Conservation (phyloP, 2,329 filamentous ascomycete genomes). For the Botryotinia calthae region DNA sequence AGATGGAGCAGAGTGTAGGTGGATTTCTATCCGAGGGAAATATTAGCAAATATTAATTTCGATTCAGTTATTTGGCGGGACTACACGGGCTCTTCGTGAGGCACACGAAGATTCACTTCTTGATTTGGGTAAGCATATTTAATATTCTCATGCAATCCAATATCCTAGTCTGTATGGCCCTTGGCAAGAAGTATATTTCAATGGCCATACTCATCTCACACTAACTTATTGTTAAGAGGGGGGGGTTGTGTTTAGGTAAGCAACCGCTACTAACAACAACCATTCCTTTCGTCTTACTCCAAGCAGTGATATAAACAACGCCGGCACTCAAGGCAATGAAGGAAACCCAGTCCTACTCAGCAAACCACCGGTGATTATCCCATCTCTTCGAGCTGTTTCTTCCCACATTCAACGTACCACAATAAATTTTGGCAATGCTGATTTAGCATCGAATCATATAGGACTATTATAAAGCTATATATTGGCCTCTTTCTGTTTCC, state of each 20-base stretch:
- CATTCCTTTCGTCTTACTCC: not conserved
- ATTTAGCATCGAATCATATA: not conserved
- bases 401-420: not conserved
- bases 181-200: not conserved
- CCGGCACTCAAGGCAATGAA: not conserved
- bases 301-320: not conserved
- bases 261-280: not conserved
- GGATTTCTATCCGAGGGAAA: not conserved
- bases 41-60: not conserved
- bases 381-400: not conserved
- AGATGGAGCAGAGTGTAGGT: slow-evolving; percentile 3
- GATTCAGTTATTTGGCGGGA: not conserved
- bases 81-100: not conserved
- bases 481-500: not conserved
- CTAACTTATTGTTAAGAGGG: not conserved
- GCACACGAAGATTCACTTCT: not conserved
- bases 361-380: not conserved
- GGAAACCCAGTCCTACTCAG: not conserved
- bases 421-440: not conserved
- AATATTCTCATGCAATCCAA: not conserved
- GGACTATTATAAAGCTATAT: not conserved
- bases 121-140: not conserved
- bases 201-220: not conserved
- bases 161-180: not conserved
- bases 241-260: not conserved